These are phyloP conservation scores for Agaricus sinodeliciosus DNA, from an alignment of 768 basidiomycete species.

Conservation along the genomic window DNA sequence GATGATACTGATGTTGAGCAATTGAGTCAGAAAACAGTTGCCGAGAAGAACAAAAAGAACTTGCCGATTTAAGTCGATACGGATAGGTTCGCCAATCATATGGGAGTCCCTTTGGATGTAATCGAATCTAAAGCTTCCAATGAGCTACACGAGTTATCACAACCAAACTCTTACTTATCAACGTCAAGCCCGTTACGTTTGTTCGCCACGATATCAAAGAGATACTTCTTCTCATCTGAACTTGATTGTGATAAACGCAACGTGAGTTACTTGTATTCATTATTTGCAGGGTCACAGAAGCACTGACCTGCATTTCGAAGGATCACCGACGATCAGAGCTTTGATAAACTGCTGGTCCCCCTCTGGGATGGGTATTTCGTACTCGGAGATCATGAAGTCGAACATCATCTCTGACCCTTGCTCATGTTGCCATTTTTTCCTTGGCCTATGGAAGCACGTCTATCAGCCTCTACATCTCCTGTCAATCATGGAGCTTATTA, in stretches of 20 bases:
- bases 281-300: too few species aligned
- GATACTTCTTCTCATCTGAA: slow-evolving; percentile 54
- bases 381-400: slow-evolving; percentile 54
- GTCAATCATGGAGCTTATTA: background rate
- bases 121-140: slow-evolving; percentile 49
- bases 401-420: slow-evolving; percentile 82
- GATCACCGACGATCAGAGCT: slow-evolving; percentile 70
- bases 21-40: background rate
- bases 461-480: background rate
- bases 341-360: slow-evolving; percentile 61
- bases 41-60: background rate
- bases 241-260: slow-evolving; percentile 12
- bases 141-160: background rate
- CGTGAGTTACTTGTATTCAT: background rate
- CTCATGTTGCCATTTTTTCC: slow-evolving; percentile 64
- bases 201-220: slow-evolving; percentile 86
- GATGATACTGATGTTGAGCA: slow-evolving; percentile 43
- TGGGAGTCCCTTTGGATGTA: slow-evolving; percentile 74
- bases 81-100: slow-evolving; percentile 60
- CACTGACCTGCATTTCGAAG: slow-evolving; percentile 43
- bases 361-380: slow-evolving; percentile 39
- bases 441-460: slow-evolving; percentile 29
- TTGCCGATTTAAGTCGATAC: slow-evolving; percentile 44
- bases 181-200: slow-evolving; percentile 79
- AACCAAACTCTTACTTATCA: slow-evolving; percentile 53